These are phyloP conservation scores for Suhomyces terraborum DNA, from an alignment of 1,139 yeast species.

Conservation along the genomic window DNA sequence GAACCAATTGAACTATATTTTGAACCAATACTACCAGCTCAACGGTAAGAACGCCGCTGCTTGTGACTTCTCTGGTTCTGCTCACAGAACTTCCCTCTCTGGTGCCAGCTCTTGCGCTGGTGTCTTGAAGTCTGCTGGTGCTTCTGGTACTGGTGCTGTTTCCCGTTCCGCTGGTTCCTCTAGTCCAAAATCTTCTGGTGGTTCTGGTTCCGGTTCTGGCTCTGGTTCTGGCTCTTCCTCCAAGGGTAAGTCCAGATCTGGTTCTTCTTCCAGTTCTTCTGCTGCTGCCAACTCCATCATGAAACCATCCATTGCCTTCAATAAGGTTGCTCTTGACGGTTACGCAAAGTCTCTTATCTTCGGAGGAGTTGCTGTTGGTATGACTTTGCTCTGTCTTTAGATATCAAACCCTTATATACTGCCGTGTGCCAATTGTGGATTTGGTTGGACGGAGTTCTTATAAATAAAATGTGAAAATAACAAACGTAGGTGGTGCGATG, in stretches of 20 bases:
- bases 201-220: slow-evolving; percentile 16
- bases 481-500: not conserved
- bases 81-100: slow-evolving; percentile 20
- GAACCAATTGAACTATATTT: slow-evolving; percentile 62
- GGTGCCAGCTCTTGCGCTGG: slow-evolving; percentile 26
- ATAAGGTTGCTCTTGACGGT: slow-evolving; percentile 19
- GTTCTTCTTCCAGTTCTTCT: slow-evolving; percentile 3
- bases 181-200: slow-evolving; percentile 8
- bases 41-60: slow-evolving; percentile 49
- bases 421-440: slow-evolving; percentile 6
- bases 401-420: slow-evolving; percentile 1
- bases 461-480: not conserved
- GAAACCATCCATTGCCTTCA: slow-evolving; percentile 2
- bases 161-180: slow-evolving; percentile 16
- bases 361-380: slow-evolving; percentile 20
- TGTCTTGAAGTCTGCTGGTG: slow-evolving; percentile 25
- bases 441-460: slow-evolving; percentile 5
- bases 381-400: slow-evolving; percentile 19
- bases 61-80: slow-evolving; percentile 64
- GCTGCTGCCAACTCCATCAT: slow-evolving; percentile 8
- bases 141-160: slow-evolving; percentile 25
- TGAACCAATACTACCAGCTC: slow-evolving; percentile 58
- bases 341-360: slow-evolving; percentile 24
- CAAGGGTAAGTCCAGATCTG: slow-evolving; percentile 8
- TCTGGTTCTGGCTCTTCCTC: slow-evolving; percentile 8